Evolutionary conservation across 2,329 filamentous ascomycete species (phyloP).

Genomic region (Microdochium bolleyi): DNA sequence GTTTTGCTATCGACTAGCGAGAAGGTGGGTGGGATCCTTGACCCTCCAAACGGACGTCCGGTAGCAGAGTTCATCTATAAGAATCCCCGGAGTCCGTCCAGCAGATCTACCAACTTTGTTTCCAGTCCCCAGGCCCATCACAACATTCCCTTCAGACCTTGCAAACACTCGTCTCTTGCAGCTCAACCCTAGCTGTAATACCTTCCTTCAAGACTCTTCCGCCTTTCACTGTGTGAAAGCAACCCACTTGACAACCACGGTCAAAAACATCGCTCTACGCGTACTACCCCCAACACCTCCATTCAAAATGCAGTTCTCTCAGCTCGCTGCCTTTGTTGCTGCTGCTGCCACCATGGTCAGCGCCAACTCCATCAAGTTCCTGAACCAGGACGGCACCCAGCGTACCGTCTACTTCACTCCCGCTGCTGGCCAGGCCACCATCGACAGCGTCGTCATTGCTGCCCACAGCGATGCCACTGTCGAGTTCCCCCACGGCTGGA

Average conservation of each 20-base stretch:
- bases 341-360: slow-evolving; percentile 32
- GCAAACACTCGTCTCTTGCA: background rate
- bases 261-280: slow-evolving; percentile 5
- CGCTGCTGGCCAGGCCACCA: slow-evolving; percentile 24
- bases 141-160: background rate
- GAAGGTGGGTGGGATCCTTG: background rate
- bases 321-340: slow-evolving; percentile 31
- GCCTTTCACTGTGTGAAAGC: slow-evolving; percentile 1
- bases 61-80: background rate
- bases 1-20: background rate
- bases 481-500: slow-evolving; percentile 33
- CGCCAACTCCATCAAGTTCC: slow-evolving; percentile 47
- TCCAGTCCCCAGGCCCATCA: background rate
- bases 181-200: background rate
- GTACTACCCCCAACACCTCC: slow-evolving; percentile 9
- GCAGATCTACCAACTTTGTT: background rate
- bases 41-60: background rate
- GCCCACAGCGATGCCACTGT: slow-evolving; percentile 30
- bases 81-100: background rate
- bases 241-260: slow-evolving; percentile 6
- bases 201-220: slow-evolving; percentile 11
- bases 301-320: slow-evolving; percentile 45
- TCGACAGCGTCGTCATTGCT: slow-evolving; percentile 30
- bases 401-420: slow-evolving; percentile 44
- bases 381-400: slow-evolving; percentile 44